These are phyloP conservation scores for Populus nigra DNA, from an alignment of 345 rosid species.

Conservation along the genomic window DNA sequence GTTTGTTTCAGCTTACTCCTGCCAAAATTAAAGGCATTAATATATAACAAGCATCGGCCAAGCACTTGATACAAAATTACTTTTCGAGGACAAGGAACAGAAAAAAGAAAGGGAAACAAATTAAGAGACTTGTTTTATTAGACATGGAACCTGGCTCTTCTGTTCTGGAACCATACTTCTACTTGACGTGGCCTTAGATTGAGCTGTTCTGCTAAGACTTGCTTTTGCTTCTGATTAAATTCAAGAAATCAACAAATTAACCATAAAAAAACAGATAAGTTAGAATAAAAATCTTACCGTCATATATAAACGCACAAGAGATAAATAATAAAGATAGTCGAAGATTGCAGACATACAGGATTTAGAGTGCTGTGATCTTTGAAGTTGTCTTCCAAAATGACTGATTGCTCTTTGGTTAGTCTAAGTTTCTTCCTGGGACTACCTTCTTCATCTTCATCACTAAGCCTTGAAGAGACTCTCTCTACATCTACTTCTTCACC, in stretches of 20 bases:
- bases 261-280: not conserved
- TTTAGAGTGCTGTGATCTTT: conserved; percentile 51
- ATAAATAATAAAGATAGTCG: not conserved
- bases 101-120: not conserved
- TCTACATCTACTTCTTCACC: conserved; percentile 34
- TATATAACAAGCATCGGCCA: not conserved
- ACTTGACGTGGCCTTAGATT: conserved; percentile 86
- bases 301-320: not conserved
- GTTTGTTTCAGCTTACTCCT: conserved; percentile 74
- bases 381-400: conserved; percentile 47
- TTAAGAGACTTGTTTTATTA: not conserved
- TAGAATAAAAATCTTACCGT: not conserved
- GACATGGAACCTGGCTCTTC: conserved; percentile 75
- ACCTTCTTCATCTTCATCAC: conserved; percentile 48
- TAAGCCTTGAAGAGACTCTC: conserved; percentile 35
- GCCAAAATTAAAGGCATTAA: not conserved
- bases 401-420: conserved; percentile 46
- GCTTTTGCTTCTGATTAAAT: conserved; percentile 54
- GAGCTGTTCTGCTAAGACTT: conserved; percentile 67
- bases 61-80: not conserved
- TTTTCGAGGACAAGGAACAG: not conserved
- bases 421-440: conserved; percentile 59
- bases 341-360: conserved; percentile 40
- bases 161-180: conserved; percentile 98
- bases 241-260: not conserved